Conservation (phyloP, 495 filamentous ascomycete species). For the Podospora bellae-mahoneyi region DNA sequence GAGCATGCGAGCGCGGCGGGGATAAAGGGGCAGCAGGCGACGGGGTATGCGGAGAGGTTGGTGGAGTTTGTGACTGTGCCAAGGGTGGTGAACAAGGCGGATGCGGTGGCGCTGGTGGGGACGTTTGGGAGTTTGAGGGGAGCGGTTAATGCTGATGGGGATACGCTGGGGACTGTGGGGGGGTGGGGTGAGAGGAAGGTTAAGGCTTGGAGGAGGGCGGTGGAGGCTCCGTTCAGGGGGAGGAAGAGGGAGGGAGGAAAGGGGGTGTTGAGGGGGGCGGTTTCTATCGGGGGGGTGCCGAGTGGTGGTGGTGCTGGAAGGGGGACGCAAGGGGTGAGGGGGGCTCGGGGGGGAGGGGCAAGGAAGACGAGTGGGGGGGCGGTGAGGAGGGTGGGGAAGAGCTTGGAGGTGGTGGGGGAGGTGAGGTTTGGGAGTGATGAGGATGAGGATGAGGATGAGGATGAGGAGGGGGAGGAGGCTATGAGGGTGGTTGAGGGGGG, state of each 20-base stretch:
- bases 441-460: constrained; percentile 40
- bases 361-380: neutral
- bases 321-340: neutral
- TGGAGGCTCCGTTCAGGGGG: constrained; percentile 78
- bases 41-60: constrained; percentile 78
- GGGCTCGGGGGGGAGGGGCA: constrained; percentile 31
- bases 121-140: constrained; percentile 83
- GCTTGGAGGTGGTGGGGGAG: neutral
- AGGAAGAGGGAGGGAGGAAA: constrained; percentile 55
- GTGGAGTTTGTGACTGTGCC: constrained; percentile 93
- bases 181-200: constrained; percentile 98
- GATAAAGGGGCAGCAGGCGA: constrained; percentile 78
- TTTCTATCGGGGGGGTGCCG: neutral
- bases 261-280: neutral
- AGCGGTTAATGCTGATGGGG: constrained; percentile 81
- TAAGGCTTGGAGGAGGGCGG: constrained; percentile 71
- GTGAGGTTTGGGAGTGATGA: neutral
- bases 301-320: too few species aligned
- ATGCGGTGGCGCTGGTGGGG: constrained; percentile 80
- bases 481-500: constrained; percentile 43
- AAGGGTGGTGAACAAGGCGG: constrained; percentile 87
- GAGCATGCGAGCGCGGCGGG: constrained; percentile 77
- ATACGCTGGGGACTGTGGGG: constrained; percentile 74
- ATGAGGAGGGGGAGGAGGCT: constrained; percentile 49
- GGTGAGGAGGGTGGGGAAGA: neutral